Conservation (phyloP, 2,329 filamentous ascomycete species). For the Pseudogymnoascus sp. region DNA sequence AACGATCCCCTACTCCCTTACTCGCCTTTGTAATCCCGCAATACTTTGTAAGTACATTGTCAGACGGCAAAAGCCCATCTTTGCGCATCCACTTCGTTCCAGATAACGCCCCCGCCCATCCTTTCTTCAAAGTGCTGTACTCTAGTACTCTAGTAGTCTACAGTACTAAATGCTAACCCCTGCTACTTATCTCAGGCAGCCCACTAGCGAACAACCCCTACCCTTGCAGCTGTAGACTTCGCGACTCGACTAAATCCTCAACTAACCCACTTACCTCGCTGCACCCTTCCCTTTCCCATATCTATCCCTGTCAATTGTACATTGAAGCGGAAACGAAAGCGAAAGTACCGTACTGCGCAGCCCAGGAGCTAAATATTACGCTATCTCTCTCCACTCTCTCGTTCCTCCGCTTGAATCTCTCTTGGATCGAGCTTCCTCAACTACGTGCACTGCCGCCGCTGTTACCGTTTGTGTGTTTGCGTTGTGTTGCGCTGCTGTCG, state of each 20-base stretch:
- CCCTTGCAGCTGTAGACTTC: neutral
- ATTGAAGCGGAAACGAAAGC: neutral
- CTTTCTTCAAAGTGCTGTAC: neutral
- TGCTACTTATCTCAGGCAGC: neutral
- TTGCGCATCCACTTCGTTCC: neutral
- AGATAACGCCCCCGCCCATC: neutral
- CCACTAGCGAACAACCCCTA: neutral
- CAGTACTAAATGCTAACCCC: neutral
- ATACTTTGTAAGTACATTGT: neutral
- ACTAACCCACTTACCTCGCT: neutral
- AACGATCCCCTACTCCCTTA: neutral
- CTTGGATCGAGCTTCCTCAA: neutral
- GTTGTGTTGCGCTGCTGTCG: neutral
- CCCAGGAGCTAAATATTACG: constrained; percentile 1
- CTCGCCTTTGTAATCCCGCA: neutral
- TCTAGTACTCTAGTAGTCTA: neutral
- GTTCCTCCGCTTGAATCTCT: neutral
- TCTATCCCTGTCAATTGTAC: neutral
- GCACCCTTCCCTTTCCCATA: neutral
- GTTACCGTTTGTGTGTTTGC: neutral
- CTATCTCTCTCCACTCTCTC: neutral
- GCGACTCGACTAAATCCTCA: neutral
- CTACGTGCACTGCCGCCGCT: neutral
- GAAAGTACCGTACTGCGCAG: neutral
- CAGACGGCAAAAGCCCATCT: neutral